Evolutionary conservation across 257 asterid species (phyloP).

Genomic region (Nicotiana obtusifolia): DNA sequence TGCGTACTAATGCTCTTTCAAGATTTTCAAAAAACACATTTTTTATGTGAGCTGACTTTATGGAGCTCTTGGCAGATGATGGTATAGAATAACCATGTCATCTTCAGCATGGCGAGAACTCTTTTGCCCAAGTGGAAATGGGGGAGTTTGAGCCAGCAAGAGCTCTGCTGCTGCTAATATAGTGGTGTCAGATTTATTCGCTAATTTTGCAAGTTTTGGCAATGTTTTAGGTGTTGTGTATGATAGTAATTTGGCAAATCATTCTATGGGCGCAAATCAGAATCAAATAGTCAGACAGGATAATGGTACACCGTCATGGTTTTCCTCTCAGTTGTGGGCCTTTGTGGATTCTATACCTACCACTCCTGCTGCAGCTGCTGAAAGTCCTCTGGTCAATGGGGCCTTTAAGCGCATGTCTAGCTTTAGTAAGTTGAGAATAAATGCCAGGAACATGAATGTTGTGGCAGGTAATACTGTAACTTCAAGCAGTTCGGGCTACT

Average conservation of each 20-base stretch:
- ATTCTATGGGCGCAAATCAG: constrained; percentile 44
- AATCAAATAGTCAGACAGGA: constrained; percentile 34
- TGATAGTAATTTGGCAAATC: constrained; percentile 37
- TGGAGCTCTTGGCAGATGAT: constrained; percentile 85
- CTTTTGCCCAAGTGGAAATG: constrained; percentile 76
- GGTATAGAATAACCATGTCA: constrained; percentile 36
- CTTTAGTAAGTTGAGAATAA: constrained; percentile 63
- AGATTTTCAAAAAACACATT: constrained; percentile 10
- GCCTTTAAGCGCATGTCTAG: constrained; percentile 82
- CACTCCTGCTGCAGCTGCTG: constrained; percentile 93
- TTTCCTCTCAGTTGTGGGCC: constrained; percentile 72
- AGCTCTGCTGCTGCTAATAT: constrained; percentile 51
- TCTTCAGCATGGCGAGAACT: constrained; percentile 59
- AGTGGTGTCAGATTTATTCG: constrained; percentile 20
- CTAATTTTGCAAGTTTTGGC: constrained; percentile 48
- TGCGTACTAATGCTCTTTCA: constrained; percentile 14
- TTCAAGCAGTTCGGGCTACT: constrained; percentile 43
- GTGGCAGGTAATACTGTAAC: constrained; percentile 48
- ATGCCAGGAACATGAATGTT: constrained; percentile 40
- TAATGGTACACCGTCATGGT: constrained; percentile 69
- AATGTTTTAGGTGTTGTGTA: constrained; percentile 63
- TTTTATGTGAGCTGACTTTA: constrained; percentile 30
- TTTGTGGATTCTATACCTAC: constrained; percentile 99
- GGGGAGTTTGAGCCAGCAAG: constrained; percentile 94
- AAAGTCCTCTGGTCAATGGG: constrained; percentile 60